Base-by-base conservation (phyloP, 257 asterid genomes). In the Solanum rostratum region DNA sequence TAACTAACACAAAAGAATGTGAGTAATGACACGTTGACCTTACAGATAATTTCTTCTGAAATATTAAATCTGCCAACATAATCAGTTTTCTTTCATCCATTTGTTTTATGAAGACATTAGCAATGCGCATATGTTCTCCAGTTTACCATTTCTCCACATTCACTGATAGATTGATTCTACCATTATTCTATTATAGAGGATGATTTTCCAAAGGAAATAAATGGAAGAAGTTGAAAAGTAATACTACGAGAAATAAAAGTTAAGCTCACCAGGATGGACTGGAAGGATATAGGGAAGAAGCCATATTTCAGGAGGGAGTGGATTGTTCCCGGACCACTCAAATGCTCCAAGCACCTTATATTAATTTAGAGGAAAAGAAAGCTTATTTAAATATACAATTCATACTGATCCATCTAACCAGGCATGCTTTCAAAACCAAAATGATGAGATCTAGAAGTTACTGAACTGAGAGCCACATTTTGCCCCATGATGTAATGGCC, bases 311-410 rank as follows among this genome's bases (percentile, higher is more conserved):
- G 99, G 99, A 49, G 99, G 99, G 88, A 97, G 87, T 37, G 99
- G 99, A 91, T 97, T 97, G 89, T 97, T 97, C 85, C 99, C 99
- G 85, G 97, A 92, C 99, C 99, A 97, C 84, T 95, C 99, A 89
- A 90, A 97, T 83, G 81, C 97, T 84, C 99, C 99, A 85, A 97
- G 98, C 78, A 97, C 99, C 99, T 74, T 95, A 87, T 79, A 59
- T 79, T n/a, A 29, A 55, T 19, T 39, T 22, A 84, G n/a, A 68
- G 65, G 83, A 78, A 33, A 76, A 84, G 50, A 52, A 53, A 86
- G 66, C 53, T 46, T 63, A 60, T 49, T 84, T 82, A 3, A 30
- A 29, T 30, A 66, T 81, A 24, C 66, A 82, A 73, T 62, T 27
- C 5, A 78, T 78, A 49, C 63, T 69, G 79, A 78, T 78, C 82